phyloP scores from a whole-genome alignment of 305 asterid species.

The Nicotiana rustica region DNA sequence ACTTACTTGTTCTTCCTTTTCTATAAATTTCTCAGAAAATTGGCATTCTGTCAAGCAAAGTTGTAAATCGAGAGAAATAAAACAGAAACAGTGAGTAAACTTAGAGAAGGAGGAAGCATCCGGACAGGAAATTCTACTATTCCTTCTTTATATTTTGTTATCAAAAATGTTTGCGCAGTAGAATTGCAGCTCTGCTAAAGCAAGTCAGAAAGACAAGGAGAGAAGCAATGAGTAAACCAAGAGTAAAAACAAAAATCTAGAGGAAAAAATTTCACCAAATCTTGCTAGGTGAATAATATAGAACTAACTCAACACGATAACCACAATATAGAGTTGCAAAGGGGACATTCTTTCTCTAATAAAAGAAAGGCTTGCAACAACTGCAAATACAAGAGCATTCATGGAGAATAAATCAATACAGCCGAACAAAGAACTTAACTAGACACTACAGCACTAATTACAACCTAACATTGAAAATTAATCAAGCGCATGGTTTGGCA shows the following conservation, averaged over 20 bases:
- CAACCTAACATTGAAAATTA: conserved; percentile 8
- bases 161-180: not conserved
- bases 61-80: conserved; percentile 7
- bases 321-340: conserved; percentile 12
- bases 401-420: conserved; percentile 14
- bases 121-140: not conserved
- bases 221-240: not conserved
- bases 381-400: conserved; percentile 20
- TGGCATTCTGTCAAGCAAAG: not conserved
- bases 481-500: not conserved
- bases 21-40: conserved; percentile 13
- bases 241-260: not conserved
- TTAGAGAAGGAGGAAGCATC: not conserved
- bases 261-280: not conserved
- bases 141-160: not conserved
- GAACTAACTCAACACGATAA: conserved; percentile 10
- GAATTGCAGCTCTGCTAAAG: not conserved
- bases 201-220: not conserved
- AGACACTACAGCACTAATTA: not conserved
- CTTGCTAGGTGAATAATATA: conserved; percentile 6
- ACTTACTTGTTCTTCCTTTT: not conserved
- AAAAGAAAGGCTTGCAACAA: not conserved
- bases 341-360: not conserved
- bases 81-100: conserved; percentile 22
- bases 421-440: not conserved